These are phyloP conservation scores for Dictyostelium intermedium DNA, from an alignment of 78 protist genomes.

Conservation along the genomic window DNA sequence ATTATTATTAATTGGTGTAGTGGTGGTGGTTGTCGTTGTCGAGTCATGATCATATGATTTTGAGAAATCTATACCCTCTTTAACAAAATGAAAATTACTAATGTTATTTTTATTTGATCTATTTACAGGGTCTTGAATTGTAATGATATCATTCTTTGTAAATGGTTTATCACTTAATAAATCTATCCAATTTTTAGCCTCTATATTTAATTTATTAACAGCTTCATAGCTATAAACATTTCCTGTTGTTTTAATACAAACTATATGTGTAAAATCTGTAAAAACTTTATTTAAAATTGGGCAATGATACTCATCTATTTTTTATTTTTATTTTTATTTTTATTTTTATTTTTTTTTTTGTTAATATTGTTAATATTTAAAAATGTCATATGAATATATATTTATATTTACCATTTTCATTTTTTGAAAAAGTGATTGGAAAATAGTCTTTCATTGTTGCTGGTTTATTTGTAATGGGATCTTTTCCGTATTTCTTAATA, in stretches of 20 bases:
- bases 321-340: no score
- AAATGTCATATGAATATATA: neutral
- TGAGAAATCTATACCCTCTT: conserved; percentile 12
- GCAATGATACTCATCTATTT: conserved; percentile 87
- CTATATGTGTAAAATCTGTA: conserved; percentile 90
- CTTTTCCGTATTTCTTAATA: conserved; percentile 80
- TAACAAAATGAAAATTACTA: conserved; percentile 42
- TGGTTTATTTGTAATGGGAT: conserved; percentile 93
- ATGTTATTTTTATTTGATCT: neutral
- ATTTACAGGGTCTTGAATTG: conserved; percentile 63
- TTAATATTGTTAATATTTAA: neutral
- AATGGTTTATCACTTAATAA: conserved; percentile 89
- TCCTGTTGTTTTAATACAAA: conserved; percentile 87
- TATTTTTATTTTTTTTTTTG: no score
- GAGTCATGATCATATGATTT: neutral
- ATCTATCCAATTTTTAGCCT: conserved; percentile 85
- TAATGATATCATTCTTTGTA: conserved; percentile 85
- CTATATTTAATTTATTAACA: conserved; percentile 84
- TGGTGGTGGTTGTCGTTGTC: neutral
- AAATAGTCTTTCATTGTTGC: conserved; percentile 81
- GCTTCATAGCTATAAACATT: conserved; percentile 93
- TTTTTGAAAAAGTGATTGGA: conserved; percentile 68
- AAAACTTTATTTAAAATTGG: conserved; percentile 93
- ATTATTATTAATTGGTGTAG: neutral
- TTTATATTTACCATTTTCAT: conserved; percentile 71